Conservation (phyloP, 768 basidiomycete species). For the Daedaleopsis nitida region DNA sequence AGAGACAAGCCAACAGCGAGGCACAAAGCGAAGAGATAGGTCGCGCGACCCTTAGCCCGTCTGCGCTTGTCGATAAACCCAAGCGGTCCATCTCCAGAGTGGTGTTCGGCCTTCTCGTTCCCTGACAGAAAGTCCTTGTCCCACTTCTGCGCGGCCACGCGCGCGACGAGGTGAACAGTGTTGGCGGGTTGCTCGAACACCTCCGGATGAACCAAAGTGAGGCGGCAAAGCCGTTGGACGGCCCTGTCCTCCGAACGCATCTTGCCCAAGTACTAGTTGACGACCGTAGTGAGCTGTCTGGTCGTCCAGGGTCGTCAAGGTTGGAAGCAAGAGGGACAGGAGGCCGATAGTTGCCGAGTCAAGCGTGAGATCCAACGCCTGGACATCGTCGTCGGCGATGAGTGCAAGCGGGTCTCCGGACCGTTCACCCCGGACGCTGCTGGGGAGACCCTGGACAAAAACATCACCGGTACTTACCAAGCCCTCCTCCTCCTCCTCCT, state of each 20-base stretch:
- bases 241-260: constrained; percentile 1
- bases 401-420: too few relatives aligned
- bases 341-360: too few relatives aligned
- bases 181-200: neutral
- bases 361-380: too few relatives aligned
- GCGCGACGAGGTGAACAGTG: neutral
- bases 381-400: too few relatives aligned
- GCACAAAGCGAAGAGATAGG: neutral
- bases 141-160: neutral
- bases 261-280: neutral
- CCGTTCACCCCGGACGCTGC: too few relatives aligned
- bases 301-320: too few relatives aligned
- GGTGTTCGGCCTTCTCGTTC: neutral
- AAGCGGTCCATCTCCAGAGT: neutral
- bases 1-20: constrained; percentile 1
- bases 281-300: neutral
- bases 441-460: too few relatives aligned
- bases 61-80: neutral
- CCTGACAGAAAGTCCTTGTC: neutral
- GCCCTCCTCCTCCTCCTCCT: too few relatives aligned
- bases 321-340: too few relatives aligned
- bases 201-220: neutral
- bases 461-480: too few relatives aligned
- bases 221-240: neutral
- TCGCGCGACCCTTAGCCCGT: neutral